Percentiles rank a stretch among this genome's conserved stretches.
Conservation (phyloP, 2,329 filamentous ascomycete genomes). For the Trichophyton verrucosum region DNA sequence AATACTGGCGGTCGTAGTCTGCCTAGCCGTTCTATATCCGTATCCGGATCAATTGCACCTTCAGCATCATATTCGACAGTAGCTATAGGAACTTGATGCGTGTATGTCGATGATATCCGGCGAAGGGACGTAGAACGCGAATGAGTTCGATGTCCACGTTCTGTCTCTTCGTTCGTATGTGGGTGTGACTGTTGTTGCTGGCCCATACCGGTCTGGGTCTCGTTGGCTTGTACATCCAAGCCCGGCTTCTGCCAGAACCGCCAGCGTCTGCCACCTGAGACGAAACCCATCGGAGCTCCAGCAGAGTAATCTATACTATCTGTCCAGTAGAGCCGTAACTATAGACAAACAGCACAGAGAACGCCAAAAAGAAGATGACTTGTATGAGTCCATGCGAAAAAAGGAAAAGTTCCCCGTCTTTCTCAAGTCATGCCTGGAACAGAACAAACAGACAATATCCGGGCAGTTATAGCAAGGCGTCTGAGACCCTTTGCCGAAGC, state of each 20-base stretch:
- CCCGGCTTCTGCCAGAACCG: neutral
- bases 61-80: neutral
- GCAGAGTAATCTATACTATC: neutral
- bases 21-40: constrained; percentile 47
- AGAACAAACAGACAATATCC: neutral
- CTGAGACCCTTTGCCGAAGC: no score
- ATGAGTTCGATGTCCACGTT: neutral
- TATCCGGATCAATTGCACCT: neutral
- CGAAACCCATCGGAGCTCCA: neutral
- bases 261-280: neutral
- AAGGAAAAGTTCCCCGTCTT: neutral
- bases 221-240: neutral
- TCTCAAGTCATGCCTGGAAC: neutral
- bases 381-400: neutral
- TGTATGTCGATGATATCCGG: neutral
- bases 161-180: neutral
- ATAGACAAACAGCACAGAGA: no score
- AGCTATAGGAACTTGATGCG: neutral
- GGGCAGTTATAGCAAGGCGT: neutral
- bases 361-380: neutral
- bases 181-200: neutral
- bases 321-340: no score
- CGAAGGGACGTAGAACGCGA: neutral
- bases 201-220: neutral
- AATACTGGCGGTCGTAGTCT: constrained; percentile 50